phyloP scores from a whole-genome alignment of 1,284 basidiomycete genomes.

The Sanghuangporus weigelae region DNA sequence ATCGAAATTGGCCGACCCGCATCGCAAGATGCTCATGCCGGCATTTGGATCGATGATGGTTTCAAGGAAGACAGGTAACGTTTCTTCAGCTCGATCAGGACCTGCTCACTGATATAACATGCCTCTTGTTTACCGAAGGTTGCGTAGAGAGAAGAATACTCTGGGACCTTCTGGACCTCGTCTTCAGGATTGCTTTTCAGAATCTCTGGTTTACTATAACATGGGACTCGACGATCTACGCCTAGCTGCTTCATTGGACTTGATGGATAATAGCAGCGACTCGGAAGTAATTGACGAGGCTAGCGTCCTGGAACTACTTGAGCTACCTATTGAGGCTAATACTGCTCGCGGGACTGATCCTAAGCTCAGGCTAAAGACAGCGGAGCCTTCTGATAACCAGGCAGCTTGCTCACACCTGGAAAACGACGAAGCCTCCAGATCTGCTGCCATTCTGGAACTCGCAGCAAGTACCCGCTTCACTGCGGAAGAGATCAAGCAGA shows the following conservation, averaged over 20 bases:
- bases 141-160: neutral
- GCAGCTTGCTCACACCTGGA: neutral
- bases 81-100: neutral
- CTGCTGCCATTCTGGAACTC: neutral
- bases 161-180: neutral
- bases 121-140: neutral
- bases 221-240: constrained; percentile 13
- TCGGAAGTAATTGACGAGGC: constrained; percentile 7
- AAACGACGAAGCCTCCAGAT: neutral
- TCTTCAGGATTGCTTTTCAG: neutral
- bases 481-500: constrained; percentile 9
- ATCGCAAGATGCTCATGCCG: neutral
- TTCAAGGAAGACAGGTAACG: constrained; percentile 1
- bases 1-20: constrained; percentile 3
- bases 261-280: neutral
- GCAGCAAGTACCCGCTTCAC: constrained; percentile 7
- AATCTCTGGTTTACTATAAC: constrained; percentile 1
- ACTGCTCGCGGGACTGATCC: neutral
- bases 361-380: neutral
- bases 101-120: neutral
- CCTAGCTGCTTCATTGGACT: constrained; percentile 6
- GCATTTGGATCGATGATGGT: constrained; percentile 11
- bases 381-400: neutral
- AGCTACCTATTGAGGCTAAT: neutral
- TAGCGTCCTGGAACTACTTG: constrained; percentile 5